phyloP scores from a whole-genome alignment of 108 stramenopile genomes.

The Cyclotella choctawhatcheeana region DNA sequence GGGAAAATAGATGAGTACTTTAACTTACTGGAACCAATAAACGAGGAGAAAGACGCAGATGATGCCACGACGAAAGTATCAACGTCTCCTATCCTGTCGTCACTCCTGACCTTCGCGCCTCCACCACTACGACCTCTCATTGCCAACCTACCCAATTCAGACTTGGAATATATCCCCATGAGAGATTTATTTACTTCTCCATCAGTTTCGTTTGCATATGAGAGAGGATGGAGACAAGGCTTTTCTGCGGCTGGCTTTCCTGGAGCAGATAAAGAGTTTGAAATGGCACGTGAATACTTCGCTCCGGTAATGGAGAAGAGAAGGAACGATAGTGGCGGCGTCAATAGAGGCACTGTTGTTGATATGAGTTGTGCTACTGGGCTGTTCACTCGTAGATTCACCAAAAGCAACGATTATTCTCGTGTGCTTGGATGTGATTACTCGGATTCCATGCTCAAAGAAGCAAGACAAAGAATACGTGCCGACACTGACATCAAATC shows the following conservation, averaged over 20 bases:
- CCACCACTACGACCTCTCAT: slow-evolving; percentile 66
- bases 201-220: slow-evolving; percentile 89
- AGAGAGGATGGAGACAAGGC: slow-evolving; percentile 93
- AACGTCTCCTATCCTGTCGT: slow-evolving; percentile 33
- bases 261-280: slow-evolving; percentile 87
- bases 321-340: slow-evolving; percentile 9
- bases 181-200: slow-evolving; percentile 91
- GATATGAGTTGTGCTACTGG: slow-evolving; percentile 96
- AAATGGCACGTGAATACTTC: slow-evolving; percentile 84
- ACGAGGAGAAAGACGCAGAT: slow-evolving; percentile 5
- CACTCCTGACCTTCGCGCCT: slow-evolving; percentile 62
- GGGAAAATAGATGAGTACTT: slow-evolving; percentile 73
- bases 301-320: slow-evolving; percentile 56
- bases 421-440: slow-evolving; percentile 95
- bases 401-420: slow-evolving; percentile 64
- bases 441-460: slow-evolving; percentile 89
- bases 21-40: slow-evolving; percentile 66
- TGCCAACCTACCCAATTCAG: slow-evolving; percentile 55
- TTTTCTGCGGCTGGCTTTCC: slow-evolving; percentile 94
- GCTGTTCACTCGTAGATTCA: slow-evolving; percentile 90
- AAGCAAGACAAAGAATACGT: slow-evolving; percentile 80
- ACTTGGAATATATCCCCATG: slow-evolving; percentile 64
- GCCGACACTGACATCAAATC: slow-evolving; percentile 56
- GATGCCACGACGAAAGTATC: slow-evolving; percentile 18
- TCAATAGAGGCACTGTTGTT: slow-evolving; percentile 66